These are phyloP conservation scores for Lactarius hengduanensis DNA, from an alignment of 768 basidiomycete species.

Conservation along the genomic window DNA sequence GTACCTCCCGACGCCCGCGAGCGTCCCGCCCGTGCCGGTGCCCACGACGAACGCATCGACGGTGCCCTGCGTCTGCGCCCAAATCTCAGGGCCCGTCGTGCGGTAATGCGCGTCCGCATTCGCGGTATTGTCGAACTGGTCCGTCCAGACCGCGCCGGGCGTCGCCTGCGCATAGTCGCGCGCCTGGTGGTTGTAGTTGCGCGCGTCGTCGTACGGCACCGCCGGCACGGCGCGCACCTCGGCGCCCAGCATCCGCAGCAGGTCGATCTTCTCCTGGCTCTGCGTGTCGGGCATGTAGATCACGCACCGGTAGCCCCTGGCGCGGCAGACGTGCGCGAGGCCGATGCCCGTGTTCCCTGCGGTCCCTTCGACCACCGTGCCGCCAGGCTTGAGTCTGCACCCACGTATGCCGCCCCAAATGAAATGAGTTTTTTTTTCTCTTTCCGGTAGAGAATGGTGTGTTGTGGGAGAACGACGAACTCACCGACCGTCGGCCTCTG, in stretches of 20 bases:
- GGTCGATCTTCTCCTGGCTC: slow-evolving; percentile 98
- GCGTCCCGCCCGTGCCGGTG: slow-evolving; percentile 94
- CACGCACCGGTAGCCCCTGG: slow-evolving; percentile 93
- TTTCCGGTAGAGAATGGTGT: too few species aligned
- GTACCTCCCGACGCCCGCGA: slow-evolving; percentile 84
- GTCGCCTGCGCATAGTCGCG: slow-evolving; percentile 74
- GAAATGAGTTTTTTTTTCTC: neutral
- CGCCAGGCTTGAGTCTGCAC: slow-evolving; percentile 79
- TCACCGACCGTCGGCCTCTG: slow-evolving; percentile 79
- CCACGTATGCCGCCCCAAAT: neutral
- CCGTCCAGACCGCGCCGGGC: slow-evolving; percentile 89
- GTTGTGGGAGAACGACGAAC: slow-evolving; percentile 33
- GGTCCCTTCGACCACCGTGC: slow-evolving; percentile 96
- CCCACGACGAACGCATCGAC: slow-evolving; percentile 92
- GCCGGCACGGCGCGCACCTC: slow-evolving; percentile 96
- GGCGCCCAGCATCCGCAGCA: slow-evolving; percentile 95
- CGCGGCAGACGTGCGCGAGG: slow-evolving; percentile 90
- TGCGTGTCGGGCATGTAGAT: slow-evolving; percentile 99
- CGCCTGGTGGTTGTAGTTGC: slow-evolving; percentile 98
- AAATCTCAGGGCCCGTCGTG: slow-evolving; percentile 96
- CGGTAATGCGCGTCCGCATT: slow-evolving; percentile 86
- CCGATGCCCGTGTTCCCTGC: slow-evolving; percentile 99
- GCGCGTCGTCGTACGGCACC: slow-evolving; percentile 91
- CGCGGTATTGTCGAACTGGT: slow-evolving; percentile 97
- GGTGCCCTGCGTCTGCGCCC: slow-evolving; percentile 78